phyloP scores from a whole-genome alignment of 441 rosid species.

The Brassica balearica region DNA sequence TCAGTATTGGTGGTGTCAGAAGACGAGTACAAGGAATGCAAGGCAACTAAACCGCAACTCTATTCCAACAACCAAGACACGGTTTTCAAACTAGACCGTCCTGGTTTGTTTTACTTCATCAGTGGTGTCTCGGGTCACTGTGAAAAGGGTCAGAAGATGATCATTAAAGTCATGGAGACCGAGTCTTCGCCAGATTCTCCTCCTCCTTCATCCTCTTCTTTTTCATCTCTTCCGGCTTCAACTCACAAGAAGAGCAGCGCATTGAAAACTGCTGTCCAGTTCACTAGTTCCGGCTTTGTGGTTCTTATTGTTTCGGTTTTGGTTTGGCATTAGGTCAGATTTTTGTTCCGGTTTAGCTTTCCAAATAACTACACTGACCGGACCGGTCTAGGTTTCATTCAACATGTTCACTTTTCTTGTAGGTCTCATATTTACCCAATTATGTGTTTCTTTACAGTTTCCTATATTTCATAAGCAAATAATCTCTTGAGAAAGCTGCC shows the following conservation, averaged over 20 bases:
- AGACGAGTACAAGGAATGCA: conserved; percentile 79
- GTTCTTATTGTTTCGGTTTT: conserved; percentile 31
- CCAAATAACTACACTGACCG: not conserved
- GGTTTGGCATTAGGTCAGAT: conserved; percentile 15
- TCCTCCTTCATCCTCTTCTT: conserved; percentile 7
- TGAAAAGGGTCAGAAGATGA: conserved; percentile 78
- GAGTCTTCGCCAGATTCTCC: conserved; percentile 31
- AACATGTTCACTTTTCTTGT: conserved; percentile 11
- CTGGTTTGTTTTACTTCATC: conserved; percentile 82
- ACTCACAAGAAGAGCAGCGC: conserved; percentile 41
- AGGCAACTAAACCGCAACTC: conserved; percentile 68
- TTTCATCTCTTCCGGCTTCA: conserved; percentile 19
- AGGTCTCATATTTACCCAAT: not conserved
- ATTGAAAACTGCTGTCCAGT: conserved; percentile 18
- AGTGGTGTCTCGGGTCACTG: conserved; percentile 82
- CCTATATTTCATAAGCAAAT: not conserved
- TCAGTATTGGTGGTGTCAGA: conserved; percentile 75
- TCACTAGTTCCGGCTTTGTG: conserved; percentile 22
- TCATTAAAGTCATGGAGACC: conserved; percentile 67
- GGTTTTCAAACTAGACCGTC: conserved; percentile 55
- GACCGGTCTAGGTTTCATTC: not conserved
- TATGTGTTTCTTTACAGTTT: not conserved
- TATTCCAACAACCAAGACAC: conserved; percentile 83
- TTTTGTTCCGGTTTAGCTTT: conserved; percentile 16
- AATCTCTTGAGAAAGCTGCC: not conserved